Evolutionary conservation across 768 basidiomycete genomes (phyloP).

Genomic region (Tulasnella sp.): DNA sequence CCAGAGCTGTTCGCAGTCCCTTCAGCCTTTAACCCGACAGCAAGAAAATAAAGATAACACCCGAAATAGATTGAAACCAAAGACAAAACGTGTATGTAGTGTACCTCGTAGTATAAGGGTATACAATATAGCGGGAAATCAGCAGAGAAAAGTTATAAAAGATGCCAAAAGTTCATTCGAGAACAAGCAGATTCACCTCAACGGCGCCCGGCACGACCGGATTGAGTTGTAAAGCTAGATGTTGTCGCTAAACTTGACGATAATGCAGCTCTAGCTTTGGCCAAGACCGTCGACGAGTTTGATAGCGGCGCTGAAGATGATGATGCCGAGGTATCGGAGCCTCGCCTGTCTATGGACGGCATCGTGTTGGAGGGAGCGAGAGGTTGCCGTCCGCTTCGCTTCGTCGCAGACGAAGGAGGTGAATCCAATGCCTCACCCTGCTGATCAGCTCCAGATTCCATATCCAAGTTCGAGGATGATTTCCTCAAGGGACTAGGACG

Average conservation of each 20-base stretch:
- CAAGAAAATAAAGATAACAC: background rate
- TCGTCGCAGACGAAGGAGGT: background rate
- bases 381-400: too few species aligned
- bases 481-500: background rate
- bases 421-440: background rate
- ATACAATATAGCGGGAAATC: too few species aligned
- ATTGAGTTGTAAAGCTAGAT: background rate
- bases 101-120: background rate
- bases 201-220: background rate
- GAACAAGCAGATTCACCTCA: background rate
- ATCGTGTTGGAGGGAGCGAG: background rate
- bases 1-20: too few species aligned
- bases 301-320: background rate
- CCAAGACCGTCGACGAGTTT: background rate
- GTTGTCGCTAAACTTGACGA: background rate
- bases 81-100: background rate
- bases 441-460: background rate
- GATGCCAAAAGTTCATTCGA: background rate
- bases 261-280: conserved; percentile 7
- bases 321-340: background rate
- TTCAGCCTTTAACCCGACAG: too few species aligned
- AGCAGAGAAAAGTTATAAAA: too few species aligned
- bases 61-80: background rate
- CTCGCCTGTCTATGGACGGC: background rate
- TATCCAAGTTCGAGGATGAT: background rate